Base-by-base conservation (phyloP, 345 rosid genomes). In the Camelina sativa region DNA sequence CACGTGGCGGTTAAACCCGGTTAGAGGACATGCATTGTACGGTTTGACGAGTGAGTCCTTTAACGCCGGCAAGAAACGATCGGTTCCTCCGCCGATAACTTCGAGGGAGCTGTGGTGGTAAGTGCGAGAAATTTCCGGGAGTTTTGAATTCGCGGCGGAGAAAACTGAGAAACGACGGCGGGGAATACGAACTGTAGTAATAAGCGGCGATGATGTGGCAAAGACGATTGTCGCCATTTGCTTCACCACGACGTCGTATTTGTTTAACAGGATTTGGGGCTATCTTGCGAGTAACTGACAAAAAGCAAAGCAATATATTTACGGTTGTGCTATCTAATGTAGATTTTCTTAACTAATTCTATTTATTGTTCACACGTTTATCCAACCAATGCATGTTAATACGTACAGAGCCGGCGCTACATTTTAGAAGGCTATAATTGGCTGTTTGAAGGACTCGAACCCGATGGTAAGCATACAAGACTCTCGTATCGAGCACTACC, bases 71-170 rank as follows among this genome's bases (percentile, higher is more conserved):
- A 91, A 79, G 79, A 84, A 82, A 4, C 82, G 72, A 46, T 87
- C 87, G 62, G 70, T 73, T 34, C 74, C 91, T 1, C 98, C 98
- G 15, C 96, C 97, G 50, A 77, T 74, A 54, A 94, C 87, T 53
- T 89, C 93, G 6, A 94, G 83, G 5, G 98, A 91, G 30, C 85
- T 83, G 67, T 88, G 92, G 73, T 88, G 91, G 67, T 20, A 22
- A 4, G 9, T 71, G 7, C 9, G 58, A 19, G 85, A 48, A 85
- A 82, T 86, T 56, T 65, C 54, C 3, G 79, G 60, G 55, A 75
- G 37, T 67, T 25, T 72, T 5, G 79, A 11, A 67, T 67, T n/a
- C 16, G 55, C 30, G 38, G 80, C 2, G 75, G 74, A 15, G 71
- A 66, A 55, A 67, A 85, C 54, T 10, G 86, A 43, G 76, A 82